These are phyloP conservation scores for Paecilomyces sp. DNA, from an alignment of 2,329 filamentous ascomycete species.

Conservation along the genomic window DNA sequence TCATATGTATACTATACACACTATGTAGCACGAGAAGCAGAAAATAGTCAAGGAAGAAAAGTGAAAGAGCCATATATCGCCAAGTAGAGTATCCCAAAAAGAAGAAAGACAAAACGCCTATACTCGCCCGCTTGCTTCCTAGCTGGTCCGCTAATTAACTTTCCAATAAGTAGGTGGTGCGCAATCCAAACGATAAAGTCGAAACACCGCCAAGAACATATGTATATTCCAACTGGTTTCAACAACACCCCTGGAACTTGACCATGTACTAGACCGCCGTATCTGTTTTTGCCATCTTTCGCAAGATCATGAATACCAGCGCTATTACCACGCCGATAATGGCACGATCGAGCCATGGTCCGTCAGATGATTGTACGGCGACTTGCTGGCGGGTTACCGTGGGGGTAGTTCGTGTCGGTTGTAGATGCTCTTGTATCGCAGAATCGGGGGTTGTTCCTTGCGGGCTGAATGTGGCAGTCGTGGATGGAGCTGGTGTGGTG, in stretches of 20 bases:
- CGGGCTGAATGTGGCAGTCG: neutral
- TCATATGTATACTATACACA: neutral
- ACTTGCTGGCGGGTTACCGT: neutral
- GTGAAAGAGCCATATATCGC: neutral
- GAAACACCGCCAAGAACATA: neutral
- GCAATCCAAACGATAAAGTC: too few relatives aligned
- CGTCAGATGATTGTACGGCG: conserved; percentile 34
- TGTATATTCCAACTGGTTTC: too few relatives aligned
- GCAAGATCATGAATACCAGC: conserved; percentile 61
- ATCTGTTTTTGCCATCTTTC: conserved; percentile 32
- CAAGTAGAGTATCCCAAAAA: neutral
- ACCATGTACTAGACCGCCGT: conserved; percentile 2
- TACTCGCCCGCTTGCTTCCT: neutral
- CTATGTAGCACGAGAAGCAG: neutral
- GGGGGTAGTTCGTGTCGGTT: neutral
- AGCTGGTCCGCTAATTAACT: neutral
- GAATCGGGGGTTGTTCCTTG: neutral
- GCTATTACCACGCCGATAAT: conserved; percentile 67
- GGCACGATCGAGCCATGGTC: conserved; percentile 71
- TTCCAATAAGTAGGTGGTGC: neutral
- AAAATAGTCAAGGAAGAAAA: neutral
- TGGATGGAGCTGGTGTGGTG: neutral
- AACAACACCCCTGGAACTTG: neutral
- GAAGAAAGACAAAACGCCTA: neutral
- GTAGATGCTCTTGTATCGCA: neutral